These are phyloP conservation scores for Fraxinus quadrangulata DNA, from an alignment of 257 asterid species.

Conservation along the genomic window DNA sequence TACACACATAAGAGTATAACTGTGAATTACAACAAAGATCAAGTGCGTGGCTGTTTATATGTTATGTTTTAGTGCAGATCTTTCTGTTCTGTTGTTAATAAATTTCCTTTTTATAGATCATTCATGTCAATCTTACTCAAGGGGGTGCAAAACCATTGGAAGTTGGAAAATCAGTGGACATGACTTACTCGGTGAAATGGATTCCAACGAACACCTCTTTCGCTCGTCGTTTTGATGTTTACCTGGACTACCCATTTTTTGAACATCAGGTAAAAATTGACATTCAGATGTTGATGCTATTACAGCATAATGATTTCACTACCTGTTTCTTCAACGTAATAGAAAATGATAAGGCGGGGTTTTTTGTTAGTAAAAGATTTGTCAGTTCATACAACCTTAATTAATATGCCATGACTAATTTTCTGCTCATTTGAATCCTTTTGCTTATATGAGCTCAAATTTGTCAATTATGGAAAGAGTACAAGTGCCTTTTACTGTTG, in stretches of 20 bases:
- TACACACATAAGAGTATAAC: conserved; percentile 61
- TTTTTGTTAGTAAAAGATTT: background rate
- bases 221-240: conserved; percentile 94
- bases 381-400: background rate
- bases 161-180: conserved; percentile 65
- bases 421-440: background rate
- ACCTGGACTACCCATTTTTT: conserved; percentile 94
- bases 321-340: background rate
- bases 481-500: background rate
- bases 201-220: conserved; percentile 70
- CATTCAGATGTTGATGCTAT: background rate
- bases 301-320: background rate
- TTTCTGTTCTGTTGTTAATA: conserved; percentile 1
- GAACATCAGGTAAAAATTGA: conserved; percentile 83
- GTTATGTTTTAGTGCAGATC: background rate
- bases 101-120: conserved; percentile 55
- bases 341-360: background rate
- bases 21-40: conserved; percentile 56
- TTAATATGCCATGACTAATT: background rate
- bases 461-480: background rate
- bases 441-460: background rate
- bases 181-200: conserved; percentile 97
- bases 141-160: conserved; percentile 80
- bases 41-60: conserved; percentile 33
- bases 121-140: conserved; percentile 94